phyloP scores from a whole-genome alignment of 2,329 filamentous ascomycete genomes.

The Teratosphaeria zuluensis region DNA sequence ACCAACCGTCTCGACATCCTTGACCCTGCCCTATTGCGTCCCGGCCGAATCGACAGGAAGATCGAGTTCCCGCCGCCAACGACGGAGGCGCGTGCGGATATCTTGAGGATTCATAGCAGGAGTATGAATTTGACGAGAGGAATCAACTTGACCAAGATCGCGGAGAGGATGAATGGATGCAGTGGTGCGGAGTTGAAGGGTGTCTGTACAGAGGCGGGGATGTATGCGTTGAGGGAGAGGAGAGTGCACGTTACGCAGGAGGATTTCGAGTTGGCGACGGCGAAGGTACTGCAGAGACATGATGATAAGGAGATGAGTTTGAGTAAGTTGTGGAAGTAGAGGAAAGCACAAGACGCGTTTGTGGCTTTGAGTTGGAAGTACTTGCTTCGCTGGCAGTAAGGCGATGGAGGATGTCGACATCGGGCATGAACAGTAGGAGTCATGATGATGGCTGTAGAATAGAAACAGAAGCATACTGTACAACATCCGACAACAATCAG shows the following conservation, averaged over 20 bases:
- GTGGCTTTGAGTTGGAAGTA: background rate
- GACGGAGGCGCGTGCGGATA: constrained; percentile 92
- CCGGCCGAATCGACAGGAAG: constrained; percentile 97
- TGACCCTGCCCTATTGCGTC: constrained; percentile 84
- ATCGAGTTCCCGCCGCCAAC: constrained; percentile 98
- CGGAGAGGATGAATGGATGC: constrained; percentile 99
- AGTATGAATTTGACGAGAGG: constrained; percentile 98
- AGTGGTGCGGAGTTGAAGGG: constrained; percentile 96
- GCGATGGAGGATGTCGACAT: background rate
- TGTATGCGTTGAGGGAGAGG: constrained; percentile 92
- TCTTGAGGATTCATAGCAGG: constrained; percentile 90
- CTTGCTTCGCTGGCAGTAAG: no score
- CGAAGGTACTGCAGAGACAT: constrained; percentile 99
- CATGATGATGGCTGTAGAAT: background rate
- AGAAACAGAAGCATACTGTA: background rate
- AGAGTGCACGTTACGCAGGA: constrained; percentile 98
- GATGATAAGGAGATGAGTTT: constrained; percentile 94
- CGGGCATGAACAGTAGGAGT: background rate
- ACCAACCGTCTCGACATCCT: constrained; percentile 97
- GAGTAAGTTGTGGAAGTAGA: constrained; percentile 73
- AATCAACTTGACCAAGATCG: constrained; percentile 96
- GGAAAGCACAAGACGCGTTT: background rate
- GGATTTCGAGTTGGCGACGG: constrained; percentile 95
- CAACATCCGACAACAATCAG: background rate
- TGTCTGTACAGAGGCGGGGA: constrained; percentile 96